phyloP scores from a whole-genome alignment of 2,329 filamentous ascomycete genomes.

The Didymellaceae sp. region DNA sequence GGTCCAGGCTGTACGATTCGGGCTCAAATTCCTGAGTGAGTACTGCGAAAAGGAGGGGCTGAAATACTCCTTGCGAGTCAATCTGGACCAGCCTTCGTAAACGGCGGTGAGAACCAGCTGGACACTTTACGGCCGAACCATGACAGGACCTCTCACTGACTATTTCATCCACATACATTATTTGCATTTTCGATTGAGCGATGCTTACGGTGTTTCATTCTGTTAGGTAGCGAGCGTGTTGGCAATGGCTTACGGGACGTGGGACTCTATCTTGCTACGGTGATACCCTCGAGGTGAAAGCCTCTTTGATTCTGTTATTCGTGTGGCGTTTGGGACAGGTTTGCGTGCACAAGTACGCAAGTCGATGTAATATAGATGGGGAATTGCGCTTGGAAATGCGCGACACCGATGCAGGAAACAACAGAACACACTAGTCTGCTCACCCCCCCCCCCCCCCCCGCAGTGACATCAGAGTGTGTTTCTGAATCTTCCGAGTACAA shows the following conservation, averaged over 20 bases:
- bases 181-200: slow-evolving; percentile 8
- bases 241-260: slow-evolving; percentile 3
- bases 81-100: slow-evolving; percentile 36
- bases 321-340: neutral
- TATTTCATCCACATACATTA: neutral
- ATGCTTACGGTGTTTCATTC: neutral
- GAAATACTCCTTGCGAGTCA: slow-evolving; percentile 34
- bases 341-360: slow-evolving; percentile 1
- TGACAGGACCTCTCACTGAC: neutral
- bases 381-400: neutral
- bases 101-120: neutral
- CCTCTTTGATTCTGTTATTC: slow-evolving; percentile 8
- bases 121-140: neutral
- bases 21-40: slow-evolving; percentile 51
- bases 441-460: neutral
- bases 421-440: neutral
- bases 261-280: slow-evolving; percentile 12
- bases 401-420: neutral
- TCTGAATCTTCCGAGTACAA: neutral
- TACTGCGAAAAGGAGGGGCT: slow-evolving; percentile 49
- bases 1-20: slow-evolving; percentile 54
- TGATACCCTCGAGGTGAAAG: slow-evolving; percentile 18
- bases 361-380: neutral
- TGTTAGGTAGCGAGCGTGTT: slow-evolving; percentile 11
- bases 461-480: too few species aligned